Conservation (phyloP, 1,284 basidiomycete species). For the Microbotryomycetes sp. region DNA sequence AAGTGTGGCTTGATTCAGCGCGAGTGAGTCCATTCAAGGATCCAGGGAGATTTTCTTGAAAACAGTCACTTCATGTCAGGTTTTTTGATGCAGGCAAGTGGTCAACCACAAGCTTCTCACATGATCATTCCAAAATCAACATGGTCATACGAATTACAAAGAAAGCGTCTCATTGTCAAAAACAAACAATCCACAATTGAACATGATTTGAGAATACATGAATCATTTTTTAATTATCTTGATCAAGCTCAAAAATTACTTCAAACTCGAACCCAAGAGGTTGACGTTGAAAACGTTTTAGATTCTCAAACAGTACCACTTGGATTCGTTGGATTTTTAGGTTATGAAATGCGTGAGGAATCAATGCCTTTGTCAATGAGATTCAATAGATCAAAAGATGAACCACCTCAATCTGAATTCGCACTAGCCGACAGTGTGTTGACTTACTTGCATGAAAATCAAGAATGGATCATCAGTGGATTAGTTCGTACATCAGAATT, state of each 20-base stretch:
- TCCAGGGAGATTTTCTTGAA: not conserved
- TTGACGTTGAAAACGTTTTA: not conserved
- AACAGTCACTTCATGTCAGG: not conserved
- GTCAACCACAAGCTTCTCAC: slow-evolving; percentile 26
- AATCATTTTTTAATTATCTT: not conserved
- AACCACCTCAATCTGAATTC: slow-evolving; percentile 43
- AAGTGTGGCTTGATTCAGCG: slow-evolving; percentile 50
- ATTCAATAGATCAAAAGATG: not conserved
- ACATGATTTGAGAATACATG: too few relatives aligned
- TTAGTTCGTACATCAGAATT: slow-evolving; percentile 37
- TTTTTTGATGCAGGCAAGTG: slow-evolving; percentile 25
- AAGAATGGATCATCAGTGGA: slow-evolving; percentile 46
- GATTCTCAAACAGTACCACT: not conserved
- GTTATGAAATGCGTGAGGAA: slow-evolving; percentile 53
- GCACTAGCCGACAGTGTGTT: slow-evolving; percentile 44
- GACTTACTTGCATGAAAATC: slow-evolving; percentile 42
- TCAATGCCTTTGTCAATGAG: slow-evolving; percentile 42
- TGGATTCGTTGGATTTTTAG: slow-evolving; percentile 52
- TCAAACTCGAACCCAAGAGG: too few relatives aligned
- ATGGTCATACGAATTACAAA: slow-evolving; percentile 23
- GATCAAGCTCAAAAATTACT: not conserved
- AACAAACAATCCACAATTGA: not conserved
- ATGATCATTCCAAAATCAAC: slow-evolving; percentile 14
- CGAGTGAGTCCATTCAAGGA: slow-evolving; percentile 20
- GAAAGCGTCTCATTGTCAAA: not conserved